Evolutionary conservation across 2,329 filamentous ascomycete species (phyloP).

Genomic region (Stachybotrys echinatus): DNA sequence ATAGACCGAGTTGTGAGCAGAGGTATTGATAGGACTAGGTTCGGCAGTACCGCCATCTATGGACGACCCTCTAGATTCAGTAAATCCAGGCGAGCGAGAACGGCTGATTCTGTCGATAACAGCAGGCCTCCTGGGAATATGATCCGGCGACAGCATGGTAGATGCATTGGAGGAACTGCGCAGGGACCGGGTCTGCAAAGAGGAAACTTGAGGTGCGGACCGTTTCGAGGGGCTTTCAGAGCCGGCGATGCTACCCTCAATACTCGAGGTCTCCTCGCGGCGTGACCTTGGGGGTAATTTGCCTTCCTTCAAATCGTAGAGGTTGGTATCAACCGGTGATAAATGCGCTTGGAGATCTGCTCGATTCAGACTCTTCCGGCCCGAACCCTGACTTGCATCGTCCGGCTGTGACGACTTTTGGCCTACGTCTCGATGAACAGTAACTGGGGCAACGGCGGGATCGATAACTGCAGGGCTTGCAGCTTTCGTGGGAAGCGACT

Average conservation of each 20-base stretch:
- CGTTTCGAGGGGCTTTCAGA: slow-evolving; percentile 38
- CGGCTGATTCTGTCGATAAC: slow-evolving; percentile 52
- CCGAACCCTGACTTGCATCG: slow-evolving; percentile 32
- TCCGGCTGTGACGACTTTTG: slow-evolving; percentile 37
- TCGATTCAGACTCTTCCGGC: slow-evolving; percentile 37
- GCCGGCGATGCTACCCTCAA: slow-evolving; percentile 39
- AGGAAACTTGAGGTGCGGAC: slow-evolving; percentile 19
- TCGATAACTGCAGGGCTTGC: slow-evolving; percentile 36
- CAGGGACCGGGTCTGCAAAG: slow-evolving; percentile 28
- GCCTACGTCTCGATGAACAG: slow-evolving; percentile 41
- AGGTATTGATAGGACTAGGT: slow-evolving; percentile 51
- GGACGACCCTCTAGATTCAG: slow-evolving; percentile 53
- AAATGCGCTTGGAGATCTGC: slow-evolving; percentile 33
- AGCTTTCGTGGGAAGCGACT: slow-evolving; percentile 35
- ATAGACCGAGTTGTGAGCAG: slow-evolving; percentile 52
- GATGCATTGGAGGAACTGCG: slow-evolving; percentile 27
- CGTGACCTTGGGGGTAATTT: slow-evolving; percentile 26
- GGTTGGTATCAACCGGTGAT: slow-evolving; percentile 25
- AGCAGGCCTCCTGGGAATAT: slow-evolving; percentile 38
- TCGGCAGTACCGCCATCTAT: slow-evolving; percentile 52
- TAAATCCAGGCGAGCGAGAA: slow-evolving; percentile 34
- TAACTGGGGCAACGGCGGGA: slow-evolving; percentile 43
- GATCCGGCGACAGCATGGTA: slow-evolving; percentile 29
- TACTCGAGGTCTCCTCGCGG: slow-evolving; percentile 38
- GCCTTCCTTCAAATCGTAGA: slow-evolving; percentile 33